These are phyloP conservation scores for Abelmoschus esculentus DNA, from an alignment of 345 rosid genomes.

Conservation along the genomic window DNA sequence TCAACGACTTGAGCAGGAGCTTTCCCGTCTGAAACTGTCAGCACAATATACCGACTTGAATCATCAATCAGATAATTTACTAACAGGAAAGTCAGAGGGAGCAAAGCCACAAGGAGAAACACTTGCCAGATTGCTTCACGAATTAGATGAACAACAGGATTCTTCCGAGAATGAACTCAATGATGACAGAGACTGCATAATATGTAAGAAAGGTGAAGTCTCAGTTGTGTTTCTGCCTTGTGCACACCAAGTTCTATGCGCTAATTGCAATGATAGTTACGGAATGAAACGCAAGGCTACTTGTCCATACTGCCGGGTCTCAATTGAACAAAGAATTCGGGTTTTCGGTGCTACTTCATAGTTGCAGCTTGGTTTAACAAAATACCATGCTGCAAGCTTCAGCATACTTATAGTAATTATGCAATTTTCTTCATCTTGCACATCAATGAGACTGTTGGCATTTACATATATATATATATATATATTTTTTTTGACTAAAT, in stretches of 20 bases:
- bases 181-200: conserved; percentile 54
- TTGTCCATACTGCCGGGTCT: conserved; percentile 64
- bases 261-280: conserved; percentile 54
- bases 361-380: conserved; percentile 14
- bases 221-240: conserved; percentile 73
- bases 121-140: conserved; percentile 46
- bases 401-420: neutral
- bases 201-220: conserved; percentile 68
- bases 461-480: conserved; percentile 8
- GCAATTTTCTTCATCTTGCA: neutral
- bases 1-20: conserved; percentile 80
- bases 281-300: conserved; percentile 56
- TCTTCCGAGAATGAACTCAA: conserved; percentile 35
- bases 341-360: conserved; percentile 69
- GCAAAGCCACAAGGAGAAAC: conserved; percentile 41
- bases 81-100: conserved; percentile 37
- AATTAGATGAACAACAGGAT: conserved; percentile 46
- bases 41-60: conserved; percentile 37
- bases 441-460: neutral
- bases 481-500: neutral
- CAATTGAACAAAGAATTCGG: conserved; percentile 54
- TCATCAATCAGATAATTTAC: conserved; percentile 24
- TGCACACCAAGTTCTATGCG: conserved; percentile 70
- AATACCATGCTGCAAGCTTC: neutral
- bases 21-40: conserved; percentile 47